Conservation (phyloP, 352 stramenopile genomes). For the Aphanomyces astaci region DNA sequence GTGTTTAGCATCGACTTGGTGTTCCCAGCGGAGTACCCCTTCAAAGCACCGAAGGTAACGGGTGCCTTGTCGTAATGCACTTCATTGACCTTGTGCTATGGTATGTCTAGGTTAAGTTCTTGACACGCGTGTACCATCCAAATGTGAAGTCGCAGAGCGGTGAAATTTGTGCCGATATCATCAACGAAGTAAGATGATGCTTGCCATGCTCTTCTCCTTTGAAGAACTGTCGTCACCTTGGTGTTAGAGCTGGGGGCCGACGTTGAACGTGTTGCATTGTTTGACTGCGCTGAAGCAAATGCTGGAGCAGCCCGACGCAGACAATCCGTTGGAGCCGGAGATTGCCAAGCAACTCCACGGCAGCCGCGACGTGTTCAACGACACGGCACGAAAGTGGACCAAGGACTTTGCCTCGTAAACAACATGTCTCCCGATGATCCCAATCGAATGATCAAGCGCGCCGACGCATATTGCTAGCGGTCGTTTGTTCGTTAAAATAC, state of each 20-base stretch:
- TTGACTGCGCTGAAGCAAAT: slow-evolving; percentile 92
- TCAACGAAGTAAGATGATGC: slow-evolving; percentile 53
- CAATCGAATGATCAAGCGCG: no score
- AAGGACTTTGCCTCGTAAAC: slow-evolving; percentile 82
- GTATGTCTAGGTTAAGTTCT: slow-evolving; percentile 77
- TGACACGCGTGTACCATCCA: slow-evolving; percentile 95
- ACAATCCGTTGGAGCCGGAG: slow-evolving; percentile 95
- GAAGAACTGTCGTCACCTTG: no score
- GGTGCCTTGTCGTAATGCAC: no score
- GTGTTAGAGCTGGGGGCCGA: slow-evolving; percentile 95
- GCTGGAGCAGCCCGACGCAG: slow-evolving; percentile 88
- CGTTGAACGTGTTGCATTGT: slow-evolving; percentile 89
- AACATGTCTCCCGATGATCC: neutral
- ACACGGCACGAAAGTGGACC: slow-evolving; percentile 89
- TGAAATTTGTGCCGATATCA: slow-evolving; percentile 94
- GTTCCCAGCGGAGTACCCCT: slow-evolving; percentile 95
- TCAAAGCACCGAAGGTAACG: slow-evolving; percentile 84
- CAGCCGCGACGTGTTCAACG: slow-evolving; percentile 90
- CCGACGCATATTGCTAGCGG: no score
- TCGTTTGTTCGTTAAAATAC: no score
- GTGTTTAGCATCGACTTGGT: slow-evolving; percentile 93
- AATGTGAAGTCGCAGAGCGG: slow-evolving; percentile 94
- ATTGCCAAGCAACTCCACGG: slow-evolving; percentile 92
- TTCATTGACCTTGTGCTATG: no score
- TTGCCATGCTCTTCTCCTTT: neutral